Conservation (phyloP, 2,329 filamentous ascomycete species). For the Verticillium nubilum region DNA sequence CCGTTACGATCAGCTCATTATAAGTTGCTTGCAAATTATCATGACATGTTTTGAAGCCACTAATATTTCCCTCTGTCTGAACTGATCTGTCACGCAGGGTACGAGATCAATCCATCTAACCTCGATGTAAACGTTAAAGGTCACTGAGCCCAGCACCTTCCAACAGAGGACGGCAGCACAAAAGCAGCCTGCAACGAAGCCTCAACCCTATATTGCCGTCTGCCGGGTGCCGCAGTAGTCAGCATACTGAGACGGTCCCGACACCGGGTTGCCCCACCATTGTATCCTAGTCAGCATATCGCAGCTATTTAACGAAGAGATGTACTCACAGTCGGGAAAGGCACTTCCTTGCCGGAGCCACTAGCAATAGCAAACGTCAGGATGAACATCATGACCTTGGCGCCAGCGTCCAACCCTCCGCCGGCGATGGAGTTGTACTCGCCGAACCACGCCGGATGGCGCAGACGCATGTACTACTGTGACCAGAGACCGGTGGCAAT, state of each 20-base stretch:
- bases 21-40: no score
- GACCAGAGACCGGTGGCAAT: slow-evolving; percentile 27
- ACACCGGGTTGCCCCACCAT: slow-evolving; percentile 7
- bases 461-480: slow-evolving; percentile 20
- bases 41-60: no score
- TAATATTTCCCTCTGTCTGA: no score
- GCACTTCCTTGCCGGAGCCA: slow-evolving; percentile 10
- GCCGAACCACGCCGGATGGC: slow-evolving; percentile 17
- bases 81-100: no score
- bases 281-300: background rate
- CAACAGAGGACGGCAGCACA: no score
- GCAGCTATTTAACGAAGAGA: background rate
- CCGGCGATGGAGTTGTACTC: slow-evolving; percentile 19
- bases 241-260: slow-evolving; percentile 8
- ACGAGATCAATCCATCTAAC: no score
- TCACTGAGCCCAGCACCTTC: no score
- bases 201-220: background rate
- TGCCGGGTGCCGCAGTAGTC: slow-evolving; percentile 8
- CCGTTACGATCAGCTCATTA: no score
- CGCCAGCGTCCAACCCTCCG: slow-evolving; percentile 13
- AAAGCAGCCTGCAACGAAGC: no score
- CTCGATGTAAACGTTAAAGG: no score
- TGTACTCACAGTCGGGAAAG: slow-evolving; percentile 10
- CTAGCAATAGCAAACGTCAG: slow-evolving; percentile 14
- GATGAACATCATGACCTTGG: slow-evolving; percentile 17